phyloP scores from a whole-genome alignment of 768 basidiomycete species.

The Roridomyces roridus region DNA sequence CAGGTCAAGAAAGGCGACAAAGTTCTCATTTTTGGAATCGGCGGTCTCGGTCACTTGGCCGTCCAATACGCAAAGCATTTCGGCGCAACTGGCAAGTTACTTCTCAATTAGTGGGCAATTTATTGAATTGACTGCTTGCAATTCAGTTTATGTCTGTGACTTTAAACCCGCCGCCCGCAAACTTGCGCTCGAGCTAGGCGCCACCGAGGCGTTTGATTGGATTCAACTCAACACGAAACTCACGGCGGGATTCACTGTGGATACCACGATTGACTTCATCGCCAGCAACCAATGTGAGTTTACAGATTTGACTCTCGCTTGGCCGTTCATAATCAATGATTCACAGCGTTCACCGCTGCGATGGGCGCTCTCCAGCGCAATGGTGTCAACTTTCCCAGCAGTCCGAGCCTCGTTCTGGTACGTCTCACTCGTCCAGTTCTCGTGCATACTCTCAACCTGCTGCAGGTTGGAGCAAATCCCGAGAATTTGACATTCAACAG shows the following conservation, averaged over 20 bases:
- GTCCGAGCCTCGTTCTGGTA: slow-evolving; percentile 10
- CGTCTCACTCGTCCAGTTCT: neutral
- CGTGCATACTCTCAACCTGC: neutral
- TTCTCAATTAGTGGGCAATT: no score
- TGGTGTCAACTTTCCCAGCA: slow-evolving; percentile 9
- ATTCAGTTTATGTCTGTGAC: slow-evolving; percentile 28
- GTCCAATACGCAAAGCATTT: slow-evolving; percentile 29
- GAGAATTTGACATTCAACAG: slow-evolving; percentile 16
- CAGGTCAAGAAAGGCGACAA: slow-evolving; percentile 20
- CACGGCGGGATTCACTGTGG: slow-evolving; percentile 20
- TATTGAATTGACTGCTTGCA: no score
- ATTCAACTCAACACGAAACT: slow-evolving; percentile 20
- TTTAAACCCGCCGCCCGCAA: slow-evolving; percentile 25
- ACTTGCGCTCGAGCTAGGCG: slow-evolving; percentile 29
- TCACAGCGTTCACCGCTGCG: slow-evolving; percentile 16
- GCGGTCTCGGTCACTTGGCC: slow-evolving; percentile 21
- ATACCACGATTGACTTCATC: slow-evolving; percentile 32
- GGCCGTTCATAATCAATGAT: neutral
- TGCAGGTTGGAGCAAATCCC: slow-evolving; percentile 10
- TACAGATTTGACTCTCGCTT: neutral
- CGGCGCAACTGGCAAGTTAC: slow-evolving; percentile 24
- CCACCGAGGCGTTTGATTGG: slow-evolving; percentile 24
- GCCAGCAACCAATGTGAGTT: slow-evolving; percentile 26
- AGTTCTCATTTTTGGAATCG: slow-evolving; percentile 24
- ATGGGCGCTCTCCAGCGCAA: slow-evolving; percentile 15